A percentile compares a stretch with the other conserved stretches of the same genome.
Evolutionary conservation across 805 yeast species (phyloP).

Genomic region (Starmerella sp.): DNA sequence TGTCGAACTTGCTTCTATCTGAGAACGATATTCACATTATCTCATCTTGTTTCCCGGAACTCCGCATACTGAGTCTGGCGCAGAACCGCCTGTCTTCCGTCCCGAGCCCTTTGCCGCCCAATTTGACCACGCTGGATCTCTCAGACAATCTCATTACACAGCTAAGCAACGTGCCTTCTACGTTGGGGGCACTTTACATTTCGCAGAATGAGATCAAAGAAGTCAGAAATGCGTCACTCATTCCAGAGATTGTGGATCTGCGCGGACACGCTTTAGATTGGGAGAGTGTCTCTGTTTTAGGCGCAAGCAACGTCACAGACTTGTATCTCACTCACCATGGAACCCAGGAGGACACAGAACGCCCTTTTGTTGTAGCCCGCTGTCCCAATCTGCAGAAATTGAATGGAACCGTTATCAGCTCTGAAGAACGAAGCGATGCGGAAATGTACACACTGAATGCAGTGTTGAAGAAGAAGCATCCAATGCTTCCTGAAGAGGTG

Average conservation of each 20-base stretch:
- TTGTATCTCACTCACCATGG: slow-evolving; percentile 35
- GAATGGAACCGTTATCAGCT: slow-evolving; percentile 46
- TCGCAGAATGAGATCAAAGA: not conserved
- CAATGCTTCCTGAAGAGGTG: slow-evolving; percentile 19
- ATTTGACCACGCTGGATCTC: slow-evolving; percentile 28
- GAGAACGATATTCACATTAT: not conserved
- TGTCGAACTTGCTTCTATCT: slow-evolving; percentile 29
- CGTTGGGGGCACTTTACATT: not conserved
- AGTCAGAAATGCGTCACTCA: not conserved
- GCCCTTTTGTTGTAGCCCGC: slow-evolving; percentile 38
- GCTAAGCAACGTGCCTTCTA: not conserved
- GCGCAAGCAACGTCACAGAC: slow-evolving; percentile 36
- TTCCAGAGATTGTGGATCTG: not conserved
- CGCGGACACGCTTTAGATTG: slow-evolving; percentile 1
- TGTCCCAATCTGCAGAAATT: slow-evolving; percentile 33
- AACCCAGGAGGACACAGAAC: slow-evolving; percentile 23
- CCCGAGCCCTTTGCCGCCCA: slow-evolving; percentile 21
- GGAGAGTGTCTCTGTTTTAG: slow-evolving; percentile 2
- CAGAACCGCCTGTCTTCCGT: slow-evolving; percentile 32
- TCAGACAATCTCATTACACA: slow-evolving; percentile 31
- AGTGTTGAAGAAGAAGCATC: slow-evolving; percentile 30
- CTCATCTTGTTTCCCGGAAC: slow-evolving; percentile 10
- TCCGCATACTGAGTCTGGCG: slow-evolving; percentile 15
- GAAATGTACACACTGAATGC: slow-evolving; percentile 56
- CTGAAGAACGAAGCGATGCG: slow-evolving; percentile 45